Conservation (phyloP, 2,329 filamentous ascomycete species). For the Pezicula radicicola region DNA sequence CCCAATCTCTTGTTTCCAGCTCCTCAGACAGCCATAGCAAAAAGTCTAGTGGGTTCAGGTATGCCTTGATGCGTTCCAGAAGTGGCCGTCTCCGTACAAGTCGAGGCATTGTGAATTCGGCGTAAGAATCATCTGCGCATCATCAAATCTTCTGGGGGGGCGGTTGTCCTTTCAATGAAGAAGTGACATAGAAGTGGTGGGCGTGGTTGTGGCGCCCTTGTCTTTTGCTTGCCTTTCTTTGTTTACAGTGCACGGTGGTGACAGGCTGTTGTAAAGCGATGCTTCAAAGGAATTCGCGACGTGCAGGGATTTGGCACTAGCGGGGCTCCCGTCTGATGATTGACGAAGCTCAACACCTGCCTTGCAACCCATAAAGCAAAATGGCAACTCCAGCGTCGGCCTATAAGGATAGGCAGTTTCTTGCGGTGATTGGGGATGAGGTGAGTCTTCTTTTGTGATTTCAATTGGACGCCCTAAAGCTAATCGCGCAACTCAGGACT, state of each 20-base stretch:
- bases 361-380: slow-evolving; percentile 14
- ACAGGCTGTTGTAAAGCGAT: too few species aligned
- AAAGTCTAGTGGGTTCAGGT: slow-evolving; percentile 85
- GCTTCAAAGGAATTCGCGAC: not conserved
- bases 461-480: slow-evolving; percentile 11
- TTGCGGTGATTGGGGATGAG: slow-evolving; percentile 98
- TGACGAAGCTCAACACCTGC: slow-evolving; percentile 4
- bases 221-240: not conserved
- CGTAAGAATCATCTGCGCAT: not conserved
- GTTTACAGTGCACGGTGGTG: not conserved
- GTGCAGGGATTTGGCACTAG: not conserved
- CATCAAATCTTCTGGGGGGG: slow-evolving; percentile 32
- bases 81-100: slow-evolving; percentile 81
- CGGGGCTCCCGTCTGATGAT: not conserved
- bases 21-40: slow-evolving; percentile 90
- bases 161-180: not conserved
- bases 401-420: slow-evolving; percentile 86
- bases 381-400: slow-evolving; percentile 60
- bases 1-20: slow-evolving; percentile 87
- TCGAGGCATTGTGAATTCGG: slow-evolving; percentile 57
- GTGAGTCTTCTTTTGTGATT: slow-evolving; percentile 38
- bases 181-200: not conserved
- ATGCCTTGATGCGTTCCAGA: slow-evolving; percentile 73
- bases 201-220: not conserved
- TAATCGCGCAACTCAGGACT: slow-evolving; percentile 62